phyloP scores from a whole-genome alignment of 495 filamentous ascomycete genomes.

The Sphaerosporella brunnea region DNA sequence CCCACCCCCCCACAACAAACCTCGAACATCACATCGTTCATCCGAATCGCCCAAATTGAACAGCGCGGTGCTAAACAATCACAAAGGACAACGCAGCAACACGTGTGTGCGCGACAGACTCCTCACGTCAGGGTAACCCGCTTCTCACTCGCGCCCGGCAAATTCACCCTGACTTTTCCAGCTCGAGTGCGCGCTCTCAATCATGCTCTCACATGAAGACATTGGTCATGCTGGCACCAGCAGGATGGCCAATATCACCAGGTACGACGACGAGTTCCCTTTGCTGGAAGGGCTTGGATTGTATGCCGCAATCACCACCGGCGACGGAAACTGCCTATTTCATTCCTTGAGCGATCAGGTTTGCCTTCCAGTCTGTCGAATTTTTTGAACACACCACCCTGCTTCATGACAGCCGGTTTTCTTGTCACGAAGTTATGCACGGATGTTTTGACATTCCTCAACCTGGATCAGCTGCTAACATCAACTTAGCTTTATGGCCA shows the following conservation, averaged over 20 bases:
- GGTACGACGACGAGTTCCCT: slow-evolving; percentile 35
- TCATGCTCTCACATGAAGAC: neutral
- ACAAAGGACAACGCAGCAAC: no score
- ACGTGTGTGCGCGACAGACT: no score
- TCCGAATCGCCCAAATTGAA: no score
- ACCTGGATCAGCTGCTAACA: neutral
- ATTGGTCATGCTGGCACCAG: neutral
- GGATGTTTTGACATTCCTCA: neutral
- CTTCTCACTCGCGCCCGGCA: no score
- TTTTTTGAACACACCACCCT: neutral
- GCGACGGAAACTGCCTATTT: slow-evolving; percentile 57
- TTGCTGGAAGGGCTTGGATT: slow-evolving; percentile 33
- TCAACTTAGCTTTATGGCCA: slow-evolving; percentile 38
- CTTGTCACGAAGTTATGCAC: neutral
- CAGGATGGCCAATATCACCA: slow-evolving; percentile 4
- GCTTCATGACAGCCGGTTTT: neutral
- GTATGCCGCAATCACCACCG: slow-evolving; percentile 34
- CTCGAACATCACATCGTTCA: no score
- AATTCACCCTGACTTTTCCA: no score
- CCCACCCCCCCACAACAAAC: no score
- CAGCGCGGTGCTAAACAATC: no score
- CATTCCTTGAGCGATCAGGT: slow-evolving; percentile 58
- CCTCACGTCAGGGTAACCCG: no score
- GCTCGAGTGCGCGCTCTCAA: no score
- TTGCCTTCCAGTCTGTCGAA: slow-evolving; percentile 4